Evolutionary conservation across 768 basidiomycete species (phyloP), one percentile per base, ranked within the genome.

Genomic region (Boletellus ananiceps): DNA sequence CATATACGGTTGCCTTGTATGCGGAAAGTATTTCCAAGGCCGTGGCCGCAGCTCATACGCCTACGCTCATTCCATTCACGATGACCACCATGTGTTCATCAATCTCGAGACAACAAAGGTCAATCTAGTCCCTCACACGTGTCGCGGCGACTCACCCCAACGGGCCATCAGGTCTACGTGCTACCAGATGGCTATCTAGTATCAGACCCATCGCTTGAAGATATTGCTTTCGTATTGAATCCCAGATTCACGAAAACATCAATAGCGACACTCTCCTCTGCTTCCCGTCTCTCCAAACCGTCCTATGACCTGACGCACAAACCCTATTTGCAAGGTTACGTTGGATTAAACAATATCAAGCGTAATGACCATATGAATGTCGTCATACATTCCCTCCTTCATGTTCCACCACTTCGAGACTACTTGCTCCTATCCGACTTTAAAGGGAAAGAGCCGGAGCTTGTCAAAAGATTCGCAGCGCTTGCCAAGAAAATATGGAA

Each of bases 11-110:
- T 99, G 96, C 65, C 81, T 99, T 46, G 94, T 98, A 14, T 94
- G 92, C 65, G 96, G 96, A 47, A 98, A 96, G 73, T 99, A 97
- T 68, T 98, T 96, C 65, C 95, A 98, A 76, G 96, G 96, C 21
- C 77, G 96, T 61, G 95, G 96, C 32, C 84, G 86, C 55, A 90
- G 79, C 39, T 93, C 93, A 49, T 93, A 93, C 65, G 96, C 96
- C 19, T 99, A 96, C 69, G 82, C 93, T 14, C 96, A 99, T 71
- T 88, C 93, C 40, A 94, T 99, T 55, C 91, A 94, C 61, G 93
- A 98, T 51, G 94, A 96, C 69, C 94, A 99, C 65, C 93, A 98
- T 62, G 96, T 98, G 49, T 99, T 93, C 76, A 89, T 99, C 61
- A 93, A 98, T 69, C 78, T 98, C 29, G 86, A 89, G 60, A 91